These are phyloP conservation scores for Pichia nanzhaoensis DNA, from an alignment of 805 yeast genomes.

Conservation along the genomic window DNA sequence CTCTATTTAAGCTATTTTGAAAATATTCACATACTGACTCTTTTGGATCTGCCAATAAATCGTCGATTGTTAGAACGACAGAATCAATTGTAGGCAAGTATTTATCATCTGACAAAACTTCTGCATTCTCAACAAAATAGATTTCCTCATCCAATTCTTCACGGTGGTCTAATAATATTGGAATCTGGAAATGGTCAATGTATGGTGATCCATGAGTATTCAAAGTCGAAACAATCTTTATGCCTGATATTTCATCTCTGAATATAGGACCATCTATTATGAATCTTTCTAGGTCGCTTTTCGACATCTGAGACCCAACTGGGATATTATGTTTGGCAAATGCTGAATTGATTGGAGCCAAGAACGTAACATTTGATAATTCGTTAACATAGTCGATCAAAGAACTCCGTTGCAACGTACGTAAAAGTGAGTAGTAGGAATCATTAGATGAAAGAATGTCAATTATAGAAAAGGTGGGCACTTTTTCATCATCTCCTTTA, in stretches of 20 bases:
- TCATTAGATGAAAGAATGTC: slow-evolving; percentile 65
- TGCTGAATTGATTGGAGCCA: slow-evolving; percentile 80
- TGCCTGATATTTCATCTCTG: slow-evolving; percentile 26
- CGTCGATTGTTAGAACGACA: slow-evolving; percentile 57
- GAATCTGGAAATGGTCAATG: slow-evolving; percentile 20
- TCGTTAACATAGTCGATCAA: slow-evolving; percentile 55
- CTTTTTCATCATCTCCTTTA: slow-evolving; percentile 13
- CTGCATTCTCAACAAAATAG: slow-evolving; percentile 35
- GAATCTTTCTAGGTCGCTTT: slow-evolving; percentile 26
- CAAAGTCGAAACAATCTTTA: slow-evolving; percentile 23
- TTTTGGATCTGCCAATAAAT: slow-evolving; percentile 34
- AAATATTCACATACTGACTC: slow-evolving; percentile 33
- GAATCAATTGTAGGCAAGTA: slow-evolving; percentile 58
- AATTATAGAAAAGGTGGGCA: slow-evolving; percentile 41
- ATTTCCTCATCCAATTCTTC: slow-evolving; percentile 21
- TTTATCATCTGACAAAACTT: slow-evolving; percentile 52
- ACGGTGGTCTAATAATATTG: slow-evolving; percentile 30
- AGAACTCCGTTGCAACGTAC: slow-evolving; percentile 55
- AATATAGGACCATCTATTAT: slow-evolving; percentile 30
- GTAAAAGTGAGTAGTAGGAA: slow-evolving; percentile 58
- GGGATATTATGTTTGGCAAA: slow-evolving; percentile 29
- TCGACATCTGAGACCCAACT: slow-evolving; percentile 7
- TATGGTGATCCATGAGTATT: slow-evolving; percentile 18
- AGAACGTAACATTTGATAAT: slow-evolving; percentile 57
- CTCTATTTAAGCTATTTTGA: slow-evolving; percentile 9